phyloP scores from a whole-genome alignment of 2,329 filamentous ascomycete species.

The Trichoderma hamatum region DNA sequence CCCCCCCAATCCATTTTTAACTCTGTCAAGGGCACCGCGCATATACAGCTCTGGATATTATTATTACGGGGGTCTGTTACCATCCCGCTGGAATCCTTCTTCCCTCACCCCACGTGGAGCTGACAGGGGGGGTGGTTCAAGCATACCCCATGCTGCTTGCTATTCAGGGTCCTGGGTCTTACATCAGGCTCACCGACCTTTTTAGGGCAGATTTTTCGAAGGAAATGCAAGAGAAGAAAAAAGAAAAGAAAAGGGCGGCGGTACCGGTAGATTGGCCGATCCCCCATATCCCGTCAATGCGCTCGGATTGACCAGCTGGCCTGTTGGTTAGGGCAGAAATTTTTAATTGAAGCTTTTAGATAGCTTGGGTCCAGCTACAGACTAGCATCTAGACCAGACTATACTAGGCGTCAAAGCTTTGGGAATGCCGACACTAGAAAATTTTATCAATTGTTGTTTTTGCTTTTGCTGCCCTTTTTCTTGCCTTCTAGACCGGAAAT shows the following conservation, averaged over 20 bases:
- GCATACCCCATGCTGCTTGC: not conserved
- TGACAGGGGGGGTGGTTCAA: not conserved
- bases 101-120: not conserved
- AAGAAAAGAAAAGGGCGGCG: not conserved
- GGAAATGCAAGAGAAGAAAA: not conserved
- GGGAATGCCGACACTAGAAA: constrained; percentile 7
- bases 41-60: not conserved
- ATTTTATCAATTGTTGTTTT: constrained; percentile 1
- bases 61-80: constrained; percentile 2
- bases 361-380: not conserved
- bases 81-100: constrained; percentile 10
- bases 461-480: not conserved
- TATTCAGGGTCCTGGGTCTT: constrained; percentile 16
- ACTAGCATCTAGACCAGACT: not conserved
- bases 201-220: not conserved
- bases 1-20: not conserved
- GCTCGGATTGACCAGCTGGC: not conserved
- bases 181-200: constrained; percentile 16
- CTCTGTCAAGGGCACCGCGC: too few relatives aligned
- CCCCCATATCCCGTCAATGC: not conserved
- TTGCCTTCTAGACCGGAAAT: too few relatives aligned
- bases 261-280: not conserved
- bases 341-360: not conserved
- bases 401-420: not conserved
- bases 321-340: not conserved